Percentiles rank a stretch among this genome's conserved stretches.
Evolutionary conservation across 352 stramenopile genomes (phyloP).

Genomic region (Phytophthora sp.): DNA sequence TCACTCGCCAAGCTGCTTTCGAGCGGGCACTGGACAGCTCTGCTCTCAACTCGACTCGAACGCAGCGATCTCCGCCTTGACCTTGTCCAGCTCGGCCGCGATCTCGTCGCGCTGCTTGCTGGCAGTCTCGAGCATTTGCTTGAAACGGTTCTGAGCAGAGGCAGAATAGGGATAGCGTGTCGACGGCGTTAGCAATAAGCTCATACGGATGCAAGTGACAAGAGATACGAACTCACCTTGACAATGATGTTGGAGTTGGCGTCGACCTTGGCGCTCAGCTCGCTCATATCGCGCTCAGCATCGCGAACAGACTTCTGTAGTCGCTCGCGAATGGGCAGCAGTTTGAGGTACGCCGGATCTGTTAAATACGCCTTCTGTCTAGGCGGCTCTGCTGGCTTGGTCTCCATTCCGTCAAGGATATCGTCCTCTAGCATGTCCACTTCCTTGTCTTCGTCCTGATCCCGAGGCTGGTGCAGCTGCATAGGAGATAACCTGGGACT

Average conservation of each 20-base stretch:
- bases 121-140: conserved; percentile 79
- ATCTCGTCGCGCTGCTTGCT: conserved; percentile 60
- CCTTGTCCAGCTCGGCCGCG: conserved; percentile 59
- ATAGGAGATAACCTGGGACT: conserved; percentile 58
- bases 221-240: conserved; percentile 49
- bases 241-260: conserved; percentile 85
- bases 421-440: conserved; percentile 83
- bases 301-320: conserved; percentile 77
- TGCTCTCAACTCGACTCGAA: conserved; percentile 51
- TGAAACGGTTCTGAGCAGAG: conserved; percentile 71
- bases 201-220: background rate
- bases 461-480: conserved; percentile 27
- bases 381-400: conserved; percentile 46
- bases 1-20: too few species aligned
- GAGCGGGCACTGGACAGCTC: too few species aligned
- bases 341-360: conserved; percentile 68
- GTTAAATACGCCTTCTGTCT: conserved; percentile 55
- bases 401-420: conserved; percentile 75
- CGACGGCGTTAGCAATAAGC: background rate
- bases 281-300: conserved; percentile 66
- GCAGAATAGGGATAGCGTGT: background rate
- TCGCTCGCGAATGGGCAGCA: conserved; percentile 64
- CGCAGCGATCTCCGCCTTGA: conserved; percentile 48
- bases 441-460: conserved; percentile 70
- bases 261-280: conserved; percentile 68